A percentile compares a stretch with the other conserved stretches of the same genome.
Evolutionary conservation across 1,284 basidiomycete species (phyloP).

Genomic region (Ceratorhiza oryzae-sativae): DNA sequence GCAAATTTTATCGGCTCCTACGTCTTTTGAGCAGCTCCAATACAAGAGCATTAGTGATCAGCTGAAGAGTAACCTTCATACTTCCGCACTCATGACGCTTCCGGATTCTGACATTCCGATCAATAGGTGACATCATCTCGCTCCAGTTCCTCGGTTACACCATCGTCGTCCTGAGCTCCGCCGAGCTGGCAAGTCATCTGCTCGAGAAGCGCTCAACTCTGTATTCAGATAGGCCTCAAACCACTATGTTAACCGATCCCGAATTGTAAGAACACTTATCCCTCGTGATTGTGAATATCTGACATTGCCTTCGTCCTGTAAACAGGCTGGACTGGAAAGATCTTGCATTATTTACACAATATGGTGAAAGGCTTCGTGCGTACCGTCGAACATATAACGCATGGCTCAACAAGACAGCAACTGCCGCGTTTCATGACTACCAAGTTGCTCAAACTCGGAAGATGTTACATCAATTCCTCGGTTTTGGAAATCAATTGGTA

Average conservation of each 20-base stretch:
- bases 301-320: too few species aligned
- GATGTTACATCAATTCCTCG: neutral
- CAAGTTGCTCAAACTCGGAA: constrained; percentile 1
- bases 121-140: neutral
- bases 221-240: constrained; percentile 2
- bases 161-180: neutral
- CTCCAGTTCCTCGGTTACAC: neutral
- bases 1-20: neutral
- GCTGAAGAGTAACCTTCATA: neutral
- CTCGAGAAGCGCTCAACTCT: neutral
- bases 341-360: neutral
- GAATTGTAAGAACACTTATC: neutral
- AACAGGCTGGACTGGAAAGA: constrained; percentile 5
- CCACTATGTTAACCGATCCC: neutral
- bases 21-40: neutral
- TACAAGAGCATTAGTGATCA: neutral
- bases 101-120: neutral
- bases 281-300: neutral
- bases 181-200: neutral
- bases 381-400: neutral
- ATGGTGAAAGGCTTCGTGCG: neutral
- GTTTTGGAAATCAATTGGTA: neutral
- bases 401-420: constrained; percentile 20
- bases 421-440: neutral
- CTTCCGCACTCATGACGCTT: neutral